These are phyloP conservation scores for Tetracladium maxilliforme DNA, from an alignment of 2,329 filamentous ascomycete genomes.

Conservation along the genomic window DNA sequence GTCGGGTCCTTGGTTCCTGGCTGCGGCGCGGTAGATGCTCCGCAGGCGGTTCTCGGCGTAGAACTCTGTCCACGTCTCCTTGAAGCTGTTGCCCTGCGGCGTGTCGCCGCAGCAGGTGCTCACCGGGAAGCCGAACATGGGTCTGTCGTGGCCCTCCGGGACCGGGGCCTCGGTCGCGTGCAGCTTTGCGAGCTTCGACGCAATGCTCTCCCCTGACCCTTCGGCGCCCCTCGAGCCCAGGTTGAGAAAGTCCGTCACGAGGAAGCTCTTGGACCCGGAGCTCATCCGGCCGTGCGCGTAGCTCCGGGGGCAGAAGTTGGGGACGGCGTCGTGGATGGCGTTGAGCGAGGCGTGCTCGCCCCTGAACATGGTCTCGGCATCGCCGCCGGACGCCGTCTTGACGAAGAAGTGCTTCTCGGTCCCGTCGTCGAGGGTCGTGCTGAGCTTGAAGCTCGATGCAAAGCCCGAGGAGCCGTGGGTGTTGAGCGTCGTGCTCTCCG, in stretches of 20 bases:
- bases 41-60: conserved; percentile 65
- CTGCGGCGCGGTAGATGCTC: conserved; percentile 42
- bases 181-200: conserved; percentile 61
- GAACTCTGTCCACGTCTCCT: conserved; percentile 67
- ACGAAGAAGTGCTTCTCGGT: conserved; percentile 43
- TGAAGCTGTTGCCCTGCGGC: conserved; percentile 64
- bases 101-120: conserved; percentile 80
- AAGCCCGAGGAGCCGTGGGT: conserved; percentile 54
- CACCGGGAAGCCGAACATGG: conserved; percentile 71
- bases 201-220: conserved; percentile 43
- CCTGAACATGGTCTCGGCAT: conserved; percentile 54
- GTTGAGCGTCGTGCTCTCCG: conserved; percentile 35
- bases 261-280: conserved; percentile 34
- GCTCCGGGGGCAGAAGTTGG: conserved; percentile 61
- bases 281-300: conserved; percentile 53
- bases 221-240: conserved; percentile 26
- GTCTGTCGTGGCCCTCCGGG: conserved; percentile 38
- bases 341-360: conserved; percentile 78
- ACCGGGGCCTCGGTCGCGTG: conserved; percentile 62
- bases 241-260: conserved; percentile 71
- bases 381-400: conserved; percentile 48
- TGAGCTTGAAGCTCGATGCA: conserved; percentile 49
- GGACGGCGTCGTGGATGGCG: conserved; percentile 58
- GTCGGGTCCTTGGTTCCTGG: conserved; percentile 50
- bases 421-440: conserved; percentile 15